Percentiles rank a stretch among this genome's conserved stretches.
phyloP scores from a whole-genome alignment of 2,329 filamentous ascomycete genomes.

The Apiospora malaysiana region DNA sequence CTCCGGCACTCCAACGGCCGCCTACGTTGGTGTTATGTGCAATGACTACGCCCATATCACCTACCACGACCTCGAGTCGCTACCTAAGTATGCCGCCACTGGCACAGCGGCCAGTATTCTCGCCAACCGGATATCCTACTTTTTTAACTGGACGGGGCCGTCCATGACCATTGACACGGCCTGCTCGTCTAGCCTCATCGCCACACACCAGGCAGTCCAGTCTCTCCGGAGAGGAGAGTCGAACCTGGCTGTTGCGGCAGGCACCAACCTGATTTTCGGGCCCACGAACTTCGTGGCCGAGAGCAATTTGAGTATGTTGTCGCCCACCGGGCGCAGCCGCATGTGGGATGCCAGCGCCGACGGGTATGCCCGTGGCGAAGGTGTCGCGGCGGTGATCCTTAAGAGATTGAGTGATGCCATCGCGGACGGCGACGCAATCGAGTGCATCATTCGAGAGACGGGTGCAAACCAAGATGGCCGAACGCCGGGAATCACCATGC shows the following conservation, averaged over 20 bases:
- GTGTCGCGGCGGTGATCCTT: conserved; percentile 54
- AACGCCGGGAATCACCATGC: conserved; percentile 33
- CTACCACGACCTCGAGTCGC: conserved; percentile 25
- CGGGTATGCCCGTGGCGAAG: conserved; percentile 51
- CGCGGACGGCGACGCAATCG: conserved; percentile 52
- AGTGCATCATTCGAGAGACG: conserved; percentile 55
- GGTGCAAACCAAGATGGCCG: conserved; percentile 56
- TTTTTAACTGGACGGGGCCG: conserved; percentile 24
- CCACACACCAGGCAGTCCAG: conserved; percentile 28
- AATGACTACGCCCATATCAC: conserved; percentile 42
- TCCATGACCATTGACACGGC: conserved; percentile 25
- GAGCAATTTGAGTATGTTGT: conserved; percentile 9
- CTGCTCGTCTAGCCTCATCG: conserved; percentile 21
- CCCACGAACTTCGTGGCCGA: background rate
- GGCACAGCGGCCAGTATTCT: conserved; percentile 39
- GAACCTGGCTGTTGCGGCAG: conserved; percentile 47
- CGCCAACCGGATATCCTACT: conserved; percentile 22
- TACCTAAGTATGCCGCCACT: conserved; percentile 28
- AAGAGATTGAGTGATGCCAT: conserved; percentile 59
- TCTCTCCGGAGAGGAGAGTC: conserved; percentile 36
- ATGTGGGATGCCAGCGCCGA: conserved; percentile 1
- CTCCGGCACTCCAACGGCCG: conserved; percentile 15
- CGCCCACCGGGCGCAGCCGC: background rate
- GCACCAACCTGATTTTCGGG: conserved; percentile 45
- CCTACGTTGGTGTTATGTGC: conserved; percentile 33